phyloP scores from a whole-genome alignment of 192 early-diverging fungal genomes.

The Coemansia sp. region DNA sequence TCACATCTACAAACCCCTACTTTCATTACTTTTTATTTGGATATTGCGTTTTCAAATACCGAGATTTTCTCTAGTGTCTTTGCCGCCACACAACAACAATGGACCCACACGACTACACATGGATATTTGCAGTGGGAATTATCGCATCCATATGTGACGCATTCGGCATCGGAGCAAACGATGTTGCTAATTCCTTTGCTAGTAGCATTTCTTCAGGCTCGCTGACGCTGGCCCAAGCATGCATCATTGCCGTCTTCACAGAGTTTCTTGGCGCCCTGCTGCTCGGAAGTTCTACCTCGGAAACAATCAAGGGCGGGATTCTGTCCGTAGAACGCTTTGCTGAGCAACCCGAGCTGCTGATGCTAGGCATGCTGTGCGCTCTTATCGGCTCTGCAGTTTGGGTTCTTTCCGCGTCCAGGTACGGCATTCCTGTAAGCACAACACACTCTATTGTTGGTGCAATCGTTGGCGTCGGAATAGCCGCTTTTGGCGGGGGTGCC shows the following conservation, averaged over 20 bases:
- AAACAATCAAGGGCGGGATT: constrained; percentile 80
- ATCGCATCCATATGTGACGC: constrained; percentile 69
- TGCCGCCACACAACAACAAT: constrained; percentile 23
- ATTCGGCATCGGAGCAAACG: constrained; percentile 82
- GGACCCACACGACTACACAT: constrained; percentile 61
- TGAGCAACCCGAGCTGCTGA: constrained; percentile 68
- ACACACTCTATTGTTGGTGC: constrained; percentile 85
- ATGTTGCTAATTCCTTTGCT: constrained; percentile 87
- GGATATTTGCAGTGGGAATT: constrained; percentile 67
- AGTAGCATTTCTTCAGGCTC: constrained; percentile 82
- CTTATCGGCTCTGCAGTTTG: constrained; percentile 71
- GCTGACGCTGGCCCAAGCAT: constrained; percentile 70
- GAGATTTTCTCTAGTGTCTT: neutral
- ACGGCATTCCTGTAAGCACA: constrained; percentile 73
- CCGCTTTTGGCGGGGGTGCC: constrained; percentile 63
- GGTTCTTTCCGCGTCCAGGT: constrained; percentile 68
- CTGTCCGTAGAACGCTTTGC: constrained; percentile 60
- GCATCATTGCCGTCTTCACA: constrained; percentile 76
- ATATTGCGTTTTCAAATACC: neutral
- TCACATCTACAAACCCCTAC: too few relatives aligned
- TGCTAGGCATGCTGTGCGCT: constrained; percentile 83
- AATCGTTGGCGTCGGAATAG: constrained; percentile 70
- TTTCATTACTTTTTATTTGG: too few relatives aligned
- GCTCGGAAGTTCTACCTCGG: constrained; percentile 67
- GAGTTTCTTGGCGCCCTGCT: constrained; percentile 79